Percentiles rank a stretch among this genome's conserved stretches.
These are phyloP conservation scores for Claviceps arundinis DNA, from an alignment of 2,329 filamentous ascomycete genomes.

Conservation along the genomic window DNA sequence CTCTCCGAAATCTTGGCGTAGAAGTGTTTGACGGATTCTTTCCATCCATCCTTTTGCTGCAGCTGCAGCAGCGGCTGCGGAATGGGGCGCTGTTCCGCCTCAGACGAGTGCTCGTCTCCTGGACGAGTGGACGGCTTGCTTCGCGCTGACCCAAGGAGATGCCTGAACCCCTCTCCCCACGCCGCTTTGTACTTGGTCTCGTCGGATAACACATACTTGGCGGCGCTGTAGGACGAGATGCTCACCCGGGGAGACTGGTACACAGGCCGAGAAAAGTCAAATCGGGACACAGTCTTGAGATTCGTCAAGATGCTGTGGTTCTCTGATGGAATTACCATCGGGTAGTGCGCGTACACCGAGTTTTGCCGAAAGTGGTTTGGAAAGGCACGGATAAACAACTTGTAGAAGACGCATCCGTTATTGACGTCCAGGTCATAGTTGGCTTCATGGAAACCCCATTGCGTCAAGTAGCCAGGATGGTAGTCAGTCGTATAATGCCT, in stretches of 20 bases:
- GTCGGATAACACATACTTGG: slow-evolving; percentile 48
- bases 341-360: slow-evolving; percentile 72
- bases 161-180: slow-evolving; percentile 51
- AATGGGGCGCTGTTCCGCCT: not conserved
- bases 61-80: slow-evolving; percentile 36
- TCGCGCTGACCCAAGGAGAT: slow-evolving; percentile 44
- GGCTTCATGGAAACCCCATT: slow-evolving; percentile 70
- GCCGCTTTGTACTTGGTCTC: slow-evolving; percentile 48
- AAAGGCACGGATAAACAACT: slow-evolving; percentile 67
- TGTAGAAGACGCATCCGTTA: slow-evolving; percentile 76
- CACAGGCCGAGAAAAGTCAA: slow-evolving; percentile 52
- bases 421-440: slow-evolving; percentile 61
- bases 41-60: slow-evolving; percentile 49
- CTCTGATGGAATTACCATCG: slow-evolving; percentile 56
- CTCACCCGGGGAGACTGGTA: slow-evolving; percentile 37
- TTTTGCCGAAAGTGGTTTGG: slow-evolving; percentile 66
- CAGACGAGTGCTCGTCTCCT: not conserved
- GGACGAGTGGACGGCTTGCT: slow-evolving; percentile 39
- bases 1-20: slow-evolving; percentile 48
- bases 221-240: slow-evolving; percentile 47
- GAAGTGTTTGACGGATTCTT: slow-evolving; percentile 49
- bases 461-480: slow-evolving; percentile 59
- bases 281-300: slow-evolving; percentile 53
- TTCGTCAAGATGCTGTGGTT: slow-evolving; percentile 58
- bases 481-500: slow-evolving; percentile 71